Base-by-base conservation (phyloP, 1,284 basidiomycete genomes). In the Phaffia rhodozyma region DNA sequence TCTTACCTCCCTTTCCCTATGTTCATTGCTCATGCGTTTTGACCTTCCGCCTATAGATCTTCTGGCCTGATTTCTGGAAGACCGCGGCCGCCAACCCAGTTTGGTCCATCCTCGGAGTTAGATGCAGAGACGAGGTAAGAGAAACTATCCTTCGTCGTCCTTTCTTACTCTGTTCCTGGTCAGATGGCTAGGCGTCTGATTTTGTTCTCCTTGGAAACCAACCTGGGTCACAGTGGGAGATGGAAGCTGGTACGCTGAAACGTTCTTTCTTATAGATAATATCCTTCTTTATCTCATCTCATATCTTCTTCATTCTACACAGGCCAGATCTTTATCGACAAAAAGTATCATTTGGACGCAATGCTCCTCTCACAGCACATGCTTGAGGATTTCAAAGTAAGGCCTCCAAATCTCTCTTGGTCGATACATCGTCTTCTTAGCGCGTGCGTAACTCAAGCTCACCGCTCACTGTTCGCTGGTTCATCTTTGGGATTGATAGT, bases 281-380 rank as follows among this genome's bases (percentile, higher is more conserved):
- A 16, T 13, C 6, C 11, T 53, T 27, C 52, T 13, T 27, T 11
- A 18, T 53, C 30, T 53, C 25, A 53, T 20, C 5, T 53, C 11
- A 20, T 43, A 9, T 20, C 30, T 27, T 53, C 11, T 53, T 53
- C 66, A 67, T 53, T 78, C 79, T 66, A 75, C 77, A 2, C 78
- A 43, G 38, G 79, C 0, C 78, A 79, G 67, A 75, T 80, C 66
- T 71, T 79, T 53, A 71, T 80, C 59, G 77, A 78, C 69, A 80
- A 80, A 67, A 67, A 71, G 50, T 65, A 69, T 27, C 79, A 80
- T 66, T 69, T 79, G 32, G 79, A 80, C 65, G 75, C 74, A 1
- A 72, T 79, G 48, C 66, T 77, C 6, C 71, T 80, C 6, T 66
- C 67, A 13, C 68, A 76, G 61, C 74, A 75, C 66, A 79, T 79